These are phyloP conservation scores for Penicillium sp. DNA, from an alignment of 2,329 filamentous ascomycete genomes.

Conservation along the genomic window DNA sequence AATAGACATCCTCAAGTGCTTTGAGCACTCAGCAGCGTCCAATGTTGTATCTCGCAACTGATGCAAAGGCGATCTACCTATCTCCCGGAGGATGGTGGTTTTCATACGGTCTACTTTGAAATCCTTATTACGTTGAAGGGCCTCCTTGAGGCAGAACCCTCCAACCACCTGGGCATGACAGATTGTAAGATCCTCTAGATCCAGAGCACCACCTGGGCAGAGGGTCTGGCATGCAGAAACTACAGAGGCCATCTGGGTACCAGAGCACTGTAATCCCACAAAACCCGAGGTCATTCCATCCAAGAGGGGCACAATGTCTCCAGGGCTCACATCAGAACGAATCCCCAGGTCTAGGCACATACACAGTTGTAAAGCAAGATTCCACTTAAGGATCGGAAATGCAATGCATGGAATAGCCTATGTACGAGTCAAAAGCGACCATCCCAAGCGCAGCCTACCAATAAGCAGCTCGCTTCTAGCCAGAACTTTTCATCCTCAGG, in stretches of 20 bases:
- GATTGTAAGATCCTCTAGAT: background rate
- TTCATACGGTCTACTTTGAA: background rate
- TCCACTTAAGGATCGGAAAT: slow-evolving; percentile 27
- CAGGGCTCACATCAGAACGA: background rate
- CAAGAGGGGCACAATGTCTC: background rate
- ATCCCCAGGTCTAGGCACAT: background rate
- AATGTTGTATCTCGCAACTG: background rate
- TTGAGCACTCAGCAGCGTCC: background rate
- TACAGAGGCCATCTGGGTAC: background rate
- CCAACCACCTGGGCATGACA: background rate
- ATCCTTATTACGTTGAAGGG: background rate
- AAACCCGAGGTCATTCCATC: background rate
- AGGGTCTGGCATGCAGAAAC: background rate
- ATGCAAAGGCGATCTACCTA: background rate
- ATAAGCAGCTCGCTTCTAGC: slow-evolving; percentile 14
- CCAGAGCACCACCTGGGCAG: background rate
- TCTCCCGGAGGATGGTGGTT: background rate
- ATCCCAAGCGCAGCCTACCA: slow-evolving; percentile 16
- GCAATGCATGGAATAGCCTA: slow-evolving; percentile 29
- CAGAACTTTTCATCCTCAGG: slow-evolving; percentile 24
- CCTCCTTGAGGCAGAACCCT: background rate
- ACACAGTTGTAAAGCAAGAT: background rate
- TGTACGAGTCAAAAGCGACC: slow-evolving; percentile 24
- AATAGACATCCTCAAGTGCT: background rate
- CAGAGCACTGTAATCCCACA: background rate